Evolutionary conservation across 2,329 filamentous ascomycete genomes (phyloP).

Genomic region (Diplodia sapinea): DNA sequence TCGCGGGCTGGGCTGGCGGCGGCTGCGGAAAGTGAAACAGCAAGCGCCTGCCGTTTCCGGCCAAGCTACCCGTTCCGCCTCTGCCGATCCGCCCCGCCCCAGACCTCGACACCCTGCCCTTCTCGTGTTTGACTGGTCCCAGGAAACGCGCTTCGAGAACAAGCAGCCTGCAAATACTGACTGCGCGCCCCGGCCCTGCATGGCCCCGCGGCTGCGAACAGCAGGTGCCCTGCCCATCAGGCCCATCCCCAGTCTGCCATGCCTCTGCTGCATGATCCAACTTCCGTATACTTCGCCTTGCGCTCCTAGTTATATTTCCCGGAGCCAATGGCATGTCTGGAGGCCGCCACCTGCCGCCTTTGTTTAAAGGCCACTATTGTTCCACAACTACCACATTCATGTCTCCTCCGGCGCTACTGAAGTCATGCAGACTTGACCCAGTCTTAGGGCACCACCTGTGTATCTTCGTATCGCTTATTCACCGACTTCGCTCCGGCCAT

Average conservation of each 20-base stretch:
- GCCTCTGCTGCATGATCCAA: not conserved
- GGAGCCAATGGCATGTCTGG: not conserved
- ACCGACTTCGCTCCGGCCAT: slow-evolving; percentile 1
- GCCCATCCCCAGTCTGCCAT: not conserved
- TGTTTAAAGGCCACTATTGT: not conserved
- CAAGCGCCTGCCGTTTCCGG: slow-evolving; percentile 23
- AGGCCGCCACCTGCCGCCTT: slow-evolving; percentile 12
- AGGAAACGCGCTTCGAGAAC: not conserved
- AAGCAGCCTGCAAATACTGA: not conserved
- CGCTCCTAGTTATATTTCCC: slow-evolving; percentile 6
- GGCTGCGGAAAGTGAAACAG: slow-evolving; percentile 6
- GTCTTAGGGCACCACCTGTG: slow-evolving; percentile 5
- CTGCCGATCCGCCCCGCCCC: slow-evolving; percentile 15
- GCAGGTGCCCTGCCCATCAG: slow-evolving; percentile 22
- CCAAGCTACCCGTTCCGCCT: slow-evolving; percentile 12
- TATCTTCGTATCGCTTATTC: slow-evolving; percentile 23
- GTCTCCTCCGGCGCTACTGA: slow-evolving; percentile 24
- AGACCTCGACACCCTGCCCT: not conserved
- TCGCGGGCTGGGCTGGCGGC: not conserved
- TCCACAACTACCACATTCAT: slow-evolving; percentile 6
- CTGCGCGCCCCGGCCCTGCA: slow-evolving; percentile 10
- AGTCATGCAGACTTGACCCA: slow-evolving; percentile 26
- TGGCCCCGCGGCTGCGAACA: slow-evolving; percentile 6
- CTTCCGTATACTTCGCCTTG: not conserved
- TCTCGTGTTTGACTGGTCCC: slow-evolving; percentile 19